Base-by-base conservation (phyloP, 306 rosid species). In the Ceratonia siliqua region DNA sequence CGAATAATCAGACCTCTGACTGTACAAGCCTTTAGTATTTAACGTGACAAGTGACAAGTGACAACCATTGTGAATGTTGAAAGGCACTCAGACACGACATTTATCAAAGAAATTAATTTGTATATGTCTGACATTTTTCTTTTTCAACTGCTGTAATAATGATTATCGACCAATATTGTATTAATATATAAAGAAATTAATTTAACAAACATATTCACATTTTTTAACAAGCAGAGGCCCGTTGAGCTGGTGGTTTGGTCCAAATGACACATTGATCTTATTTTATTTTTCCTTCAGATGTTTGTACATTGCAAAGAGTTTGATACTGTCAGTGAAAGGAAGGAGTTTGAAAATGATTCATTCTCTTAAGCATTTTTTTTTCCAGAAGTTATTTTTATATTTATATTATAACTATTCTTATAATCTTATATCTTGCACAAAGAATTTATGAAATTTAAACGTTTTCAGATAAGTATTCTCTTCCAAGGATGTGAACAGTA, bases 171-270 rank as follows among this genome's bases (percentile, higher is more conserved):
- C 4, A 11, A 42, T 14, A 42, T 5, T 48, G 55, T 38, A n/a
- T 48, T 56, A 30, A 38, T 7, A 5, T 38, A 7, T n/a, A 32
- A 67, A 49, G 55, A 49, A 5, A n/a, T 49, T 15, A 3, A 17
- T 17, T 17, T 71, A 46, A 61, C 53, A 17, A 54, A 18, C 33
- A 14, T 76, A 63, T 75, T 75, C 62, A 62, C 45, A 50, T 63
- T 71, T 71, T 27, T 32, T 82, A 43, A 25, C 72, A 36, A 12
- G 6, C 54, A 49, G 18, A 24, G 43, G 17, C 46, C 28, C 58
- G 42, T 59, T 35, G 52, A 73, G 72, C 48, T 78, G 53, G 55
- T 61, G 42, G 45, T 39, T 67, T 30, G 13, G 68, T 73, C 69
- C 6, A 13, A 10, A 11, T 72, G 24, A 66, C 17, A 4, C 25